phyloP scores from a whole-genome alignment of 257 asterid genomes.

The Penstemon eatonii region DNA sequence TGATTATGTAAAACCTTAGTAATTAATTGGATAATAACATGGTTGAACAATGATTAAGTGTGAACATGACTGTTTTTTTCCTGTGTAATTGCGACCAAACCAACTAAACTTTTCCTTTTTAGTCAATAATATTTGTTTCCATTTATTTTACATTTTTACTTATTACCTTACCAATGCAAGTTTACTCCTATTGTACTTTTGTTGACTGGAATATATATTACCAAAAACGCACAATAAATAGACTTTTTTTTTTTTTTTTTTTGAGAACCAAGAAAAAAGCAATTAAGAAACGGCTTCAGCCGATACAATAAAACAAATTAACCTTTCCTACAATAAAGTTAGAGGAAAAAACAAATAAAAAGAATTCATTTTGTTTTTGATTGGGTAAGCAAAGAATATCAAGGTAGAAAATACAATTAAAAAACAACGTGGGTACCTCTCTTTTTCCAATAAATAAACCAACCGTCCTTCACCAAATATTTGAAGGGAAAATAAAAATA shows the following conservation, averaged over 20 bases:
- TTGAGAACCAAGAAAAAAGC: too few relatives aligned
- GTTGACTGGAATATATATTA: neutral
- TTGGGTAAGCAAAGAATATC: constrained; percentile 8
- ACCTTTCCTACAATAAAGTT: neutral
- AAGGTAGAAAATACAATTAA: neutral
- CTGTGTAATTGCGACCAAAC: too few relatives aligned
- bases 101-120: too few relatives aligned
- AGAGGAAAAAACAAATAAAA: neutral
- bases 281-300: too few relatives aligned
- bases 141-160: too few relatives aligned
- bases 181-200: neutral
- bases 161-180: too few relatives aligned
- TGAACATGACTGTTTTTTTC: too few relatives aligned
- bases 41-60: too few relatives aligned
- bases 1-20: too few relatives aligned
- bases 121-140: too few relatives aligned
- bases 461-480: neutral
- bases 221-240: neutral
- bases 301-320: neutral
- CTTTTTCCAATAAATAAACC: constrained; percentile 18
- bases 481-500: neutral
- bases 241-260: neutral
- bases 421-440: constrained; percentile 19
- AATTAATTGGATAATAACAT: too few relatives aligned
- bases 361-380: neutral